Conservation (phyloP, 2,329 filamentous ascomycete genomes). For the Diaporthe aspalathi region DNA sequence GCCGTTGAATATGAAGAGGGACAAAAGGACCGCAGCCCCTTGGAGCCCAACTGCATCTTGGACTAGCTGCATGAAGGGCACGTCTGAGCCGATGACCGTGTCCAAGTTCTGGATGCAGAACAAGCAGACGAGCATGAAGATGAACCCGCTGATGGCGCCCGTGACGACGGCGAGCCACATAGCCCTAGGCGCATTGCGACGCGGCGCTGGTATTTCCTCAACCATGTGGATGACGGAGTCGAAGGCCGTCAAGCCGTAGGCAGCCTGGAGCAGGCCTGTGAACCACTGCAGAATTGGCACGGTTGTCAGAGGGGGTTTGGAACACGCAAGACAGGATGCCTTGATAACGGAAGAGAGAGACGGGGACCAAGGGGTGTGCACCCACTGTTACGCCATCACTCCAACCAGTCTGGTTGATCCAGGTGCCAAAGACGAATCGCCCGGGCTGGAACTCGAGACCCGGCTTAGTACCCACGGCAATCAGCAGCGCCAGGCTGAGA, state of each 20-base stretch:
- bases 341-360: background rate
- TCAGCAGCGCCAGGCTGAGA: slow-evolving; percentile 62
- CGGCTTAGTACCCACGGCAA: slow-evolving; percentile 59
- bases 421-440: slow-evolving; percentile 63
- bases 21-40: slow-evolving; percentile 58
- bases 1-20: slow-evolving; percentile 67
- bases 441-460: slow-evolving; percentile 59
- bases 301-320: background rate
- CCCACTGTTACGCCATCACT: slow-evolving; percentile 58
- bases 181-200: slow-evolving; percentile 61
- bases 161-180: slow-evolving; percentile 64
- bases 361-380: background rate
- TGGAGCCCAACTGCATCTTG: slow-evolving; percentile 52
- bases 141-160: slow-evolving; percentile 61
- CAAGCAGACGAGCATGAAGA: slow-evolving; percentile 64
- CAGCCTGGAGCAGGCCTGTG: slow-evolving; percentile 66
- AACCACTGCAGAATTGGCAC: slow-evolving; percentile 56
- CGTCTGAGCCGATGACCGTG: slow-evolving; percentile 53
- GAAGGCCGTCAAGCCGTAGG: slow-evolving; percentile 67
- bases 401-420: slow-evolving; percentile 66
- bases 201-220: slow-evolving; percentile 65
- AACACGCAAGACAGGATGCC: background rate
- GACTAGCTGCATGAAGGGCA: slow-evolving; percentile 63
- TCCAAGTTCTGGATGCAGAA: slow-evolving; percentile 62
- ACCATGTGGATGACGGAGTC: slow-evolving; percentile 70